Percentiles rank a stretch among this genome's conserved stretches.
phyloP scores from a whole-genome alignment of 257 asterid species.

The Solanum pinnatisectum region DNA sequence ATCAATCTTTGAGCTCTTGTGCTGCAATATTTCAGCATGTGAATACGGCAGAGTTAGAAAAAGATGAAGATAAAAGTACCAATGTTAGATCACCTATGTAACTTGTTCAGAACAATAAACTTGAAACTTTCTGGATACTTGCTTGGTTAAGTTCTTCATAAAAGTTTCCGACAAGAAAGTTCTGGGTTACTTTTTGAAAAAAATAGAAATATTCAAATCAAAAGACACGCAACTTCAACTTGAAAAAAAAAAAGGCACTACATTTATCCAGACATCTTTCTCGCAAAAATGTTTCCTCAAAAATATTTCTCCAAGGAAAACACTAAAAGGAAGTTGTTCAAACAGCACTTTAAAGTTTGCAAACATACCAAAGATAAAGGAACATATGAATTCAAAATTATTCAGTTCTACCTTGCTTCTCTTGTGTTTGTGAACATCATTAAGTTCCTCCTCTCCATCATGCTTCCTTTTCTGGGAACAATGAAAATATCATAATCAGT shows the following conservation, averaged over 20 bases:
- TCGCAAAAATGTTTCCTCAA: not conserved
- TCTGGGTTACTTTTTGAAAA: not conserved
- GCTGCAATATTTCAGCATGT: conserved; percentile 52
- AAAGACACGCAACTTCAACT: not conserved
- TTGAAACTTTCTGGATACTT: not conserved
- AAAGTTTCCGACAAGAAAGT: not conserved
- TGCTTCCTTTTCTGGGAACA: conserved; percentile 59
- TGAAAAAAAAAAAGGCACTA: not conserved
- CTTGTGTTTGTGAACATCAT: conserved; percentile 55
- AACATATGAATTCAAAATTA: not conserved
- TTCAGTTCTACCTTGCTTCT: conserved; percentile 51
- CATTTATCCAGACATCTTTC: not conserved
- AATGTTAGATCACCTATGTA: not conserved
- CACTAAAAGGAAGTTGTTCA: not conserved
- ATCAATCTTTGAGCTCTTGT: conserved; percentile 86
- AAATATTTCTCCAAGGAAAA: not conserved
- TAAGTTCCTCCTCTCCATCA: conserved; percentile 45
- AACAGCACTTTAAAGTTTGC: not conserved
- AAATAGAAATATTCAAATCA: not conserved
- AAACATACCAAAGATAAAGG: not conserved
- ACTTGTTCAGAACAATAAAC: not conserved
- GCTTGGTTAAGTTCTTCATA: not conserved
- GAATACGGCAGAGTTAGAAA: conserved; percentile 17
- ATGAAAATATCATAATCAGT: not conserved
- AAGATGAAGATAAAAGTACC: not conserved